Evolutionary conservation across 1,139 yeast species (phyloP), one percentile per base, ranked within the genome.

Genomic region (Scheffersomyces titani): DNA sequence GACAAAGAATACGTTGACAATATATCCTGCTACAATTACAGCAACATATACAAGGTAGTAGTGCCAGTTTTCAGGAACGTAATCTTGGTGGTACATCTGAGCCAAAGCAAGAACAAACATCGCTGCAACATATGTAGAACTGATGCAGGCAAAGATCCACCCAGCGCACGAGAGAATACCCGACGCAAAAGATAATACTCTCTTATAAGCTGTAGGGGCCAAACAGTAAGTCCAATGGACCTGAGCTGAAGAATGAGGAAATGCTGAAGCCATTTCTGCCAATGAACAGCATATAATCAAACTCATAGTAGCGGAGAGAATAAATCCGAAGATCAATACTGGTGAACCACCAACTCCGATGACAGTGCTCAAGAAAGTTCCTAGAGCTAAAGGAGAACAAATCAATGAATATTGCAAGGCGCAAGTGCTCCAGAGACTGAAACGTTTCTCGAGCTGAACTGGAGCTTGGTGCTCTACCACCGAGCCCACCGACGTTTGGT

Each of bases 181-280:
- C 5, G 68, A 63, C 46, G 68, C 57, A 49, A 69, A 70, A 53
- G 68, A 62, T 20, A 58, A 20, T 3, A 59, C 52, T 51, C 66
- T 60, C 49, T 64, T 66, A 45, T 54, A 62, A 16, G 57, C 56
- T 11, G 53, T 51, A 1, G 73, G 72, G 3, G 73, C 70, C 21
- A 70, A 59, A 40, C 62, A 63, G 59, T 68, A 63, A 11, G 74
- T 69, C 75, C 74, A 71, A 55, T 70, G 74, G 46, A 70, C 67
- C 57, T 70, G 75, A 22, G 72, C 75, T 7, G 72, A 66, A 21
- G 73, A 66, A 52, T 70, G 70, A 0, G 75, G 75, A 50, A 63
- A 70, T 5, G 73, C 72, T 19, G 71, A 64, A 2, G 73, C 72
- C 47, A 71, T 52, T 58, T 71, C 74, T 1, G 74, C 73, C 52